Evolutionary conservation across 108 stramenopile species (phyloP).

Genomic region (Cyclostephanos invisitatus): DNA sequence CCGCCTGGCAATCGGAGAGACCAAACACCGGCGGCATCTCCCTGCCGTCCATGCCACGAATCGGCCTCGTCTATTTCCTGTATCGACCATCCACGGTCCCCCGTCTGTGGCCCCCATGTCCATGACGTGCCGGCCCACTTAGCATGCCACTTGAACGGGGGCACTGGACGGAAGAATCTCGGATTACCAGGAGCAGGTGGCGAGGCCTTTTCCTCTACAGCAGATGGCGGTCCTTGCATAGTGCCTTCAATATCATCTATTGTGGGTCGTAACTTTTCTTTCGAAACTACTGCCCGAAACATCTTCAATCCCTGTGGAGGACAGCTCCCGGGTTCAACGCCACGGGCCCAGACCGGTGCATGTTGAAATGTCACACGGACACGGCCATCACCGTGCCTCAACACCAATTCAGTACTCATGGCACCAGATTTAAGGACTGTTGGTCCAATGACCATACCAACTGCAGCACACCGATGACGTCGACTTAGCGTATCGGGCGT

Average conservation of each 20-base stretch:
- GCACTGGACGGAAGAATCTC: conserved; percentile 67
- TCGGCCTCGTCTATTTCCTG: conserved; percentile 78
- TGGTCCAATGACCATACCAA: conserved; percentile 74
- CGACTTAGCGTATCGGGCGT: conserved; percentile 45
- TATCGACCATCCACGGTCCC: conserved; percentile 82
- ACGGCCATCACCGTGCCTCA: conserved; percentile 74
- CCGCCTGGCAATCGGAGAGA: conserved; percentile 73
- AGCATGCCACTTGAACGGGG: conserved; percentile 83
- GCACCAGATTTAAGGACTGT: conserved; percentile 61
- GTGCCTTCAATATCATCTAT: conserved; percentile 35
- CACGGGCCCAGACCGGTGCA: conserved; percentile 85
- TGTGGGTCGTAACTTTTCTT: conserved; percentile 59
- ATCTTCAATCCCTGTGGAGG: conserved; percentile 84
- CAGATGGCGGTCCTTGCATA: conserved; percentile 60
- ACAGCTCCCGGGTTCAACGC: conserved; percentile 73
- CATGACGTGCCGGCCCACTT: conserved; percentile 79
- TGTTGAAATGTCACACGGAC: conserved; percentile 84
- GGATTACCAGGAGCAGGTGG: conserved; percentile 64
- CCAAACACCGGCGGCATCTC: conserved; percentile 60
- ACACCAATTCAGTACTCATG: conserved; percentile 80
- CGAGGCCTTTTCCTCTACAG: conserved; percentile 55
- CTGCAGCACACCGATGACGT: conserved; percentile 50
- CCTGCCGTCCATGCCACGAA: conserved; percentile 79
- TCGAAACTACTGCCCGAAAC: conserved; percentile 70
- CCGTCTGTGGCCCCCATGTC: conserved; percentile 83